Conservation (phyloP, 805 yeast genomes). For the Candida namnaoensis region DNA sequence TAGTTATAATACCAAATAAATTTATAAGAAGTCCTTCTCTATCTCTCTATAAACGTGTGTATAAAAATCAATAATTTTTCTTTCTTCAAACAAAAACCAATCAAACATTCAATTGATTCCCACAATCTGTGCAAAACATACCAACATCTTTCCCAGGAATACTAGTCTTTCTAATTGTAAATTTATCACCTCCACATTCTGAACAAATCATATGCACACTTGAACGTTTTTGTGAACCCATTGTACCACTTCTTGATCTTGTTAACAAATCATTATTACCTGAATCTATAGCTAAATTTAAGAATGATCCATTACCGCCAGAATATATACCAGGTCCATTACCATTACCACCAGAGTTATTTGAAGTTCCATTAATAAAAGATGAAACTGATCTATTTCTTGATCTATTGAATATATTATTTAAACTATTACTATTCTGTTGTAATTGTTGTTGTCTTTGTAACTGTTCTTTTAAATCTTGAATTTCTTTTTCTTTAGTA, state of each 20-base stretch:
- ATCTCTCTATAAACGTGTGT: too few relatives aligned
- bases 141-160: constrained; percentile 2
- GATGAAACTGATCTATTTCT: neutral
- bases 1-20: too few relatives aligned
- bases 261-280: neutral
- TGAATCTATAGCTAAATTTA: too few relatives aligned
- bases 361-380: neutral
- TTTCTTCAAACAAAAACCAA: too few relatives aligned
- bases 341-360: too few relatives aligned
- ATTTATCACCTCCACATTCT: constrained; percentile 18
- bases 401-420: too few relatives aligned
- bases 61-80: too few relatives aligned
- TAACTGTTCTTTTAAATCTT: neutral
- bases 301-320: neutral
- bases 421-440: neutral
- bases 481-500: neutral
- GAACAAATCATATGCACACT: too few relatives aligned
- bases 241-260: constrained; percentile 11
- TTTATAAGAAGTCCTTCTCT: too few relatives aligned
- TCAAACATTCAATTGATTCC: constrained; percentile 13
- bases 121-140: constrained; percentile 19
- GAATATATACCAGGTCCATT: too few relatives aligned
- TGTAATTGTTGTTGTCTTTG: neutral
- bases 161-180: constrained; percentile 6
- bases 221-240: too few relatives aligned